A percentile compares a stretch with the other conserved stretches of the same genome.
Evolutionary conservation across 2,329 filamentous ascomycete species (phyloP).

Genomic region (Colletotrichum abscissum): DNA sequence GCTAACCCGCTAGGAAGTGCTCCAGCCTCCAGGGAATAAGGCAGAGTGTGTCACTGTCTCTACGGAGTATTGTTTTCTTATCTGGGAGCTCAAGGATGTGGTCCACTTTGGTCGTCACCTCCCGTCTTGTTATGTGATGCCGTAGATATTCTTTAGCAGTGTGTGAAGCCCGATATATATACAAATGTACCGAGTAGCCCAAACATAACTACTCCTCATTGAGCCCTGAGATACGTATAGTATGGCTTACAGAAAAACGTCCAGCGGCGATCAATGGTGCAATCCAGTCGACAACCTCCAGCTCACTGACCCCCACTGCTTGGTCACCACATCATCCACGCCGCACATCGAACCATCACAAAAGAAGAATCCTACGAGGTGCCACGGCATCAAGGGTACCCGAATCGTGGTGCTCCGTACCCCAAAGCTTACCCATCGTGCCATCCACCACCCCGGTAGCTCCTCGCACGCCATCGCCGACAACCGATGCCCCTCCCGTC

Average conservation of each 20-base stretch:
- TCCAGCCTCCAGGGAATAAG: neutral
- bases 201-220: neutral
- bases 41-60: no score
- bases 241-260: neutral
- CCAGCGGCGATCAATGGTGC: constrained; percentile 7
- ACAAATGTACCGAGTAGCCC: neutral
- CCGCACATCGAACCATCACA: neutral
- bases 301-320: neutral
- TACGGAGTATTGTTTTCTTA: neutral
- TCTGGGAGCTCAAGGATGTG: neutral
- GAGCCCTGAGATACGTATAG: neutral
- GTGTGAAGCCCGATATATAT: neutral
- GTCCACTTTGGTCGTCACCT: neutral
- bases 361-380: constrained; percentile 3
- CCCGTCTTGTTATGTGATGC: neutral
- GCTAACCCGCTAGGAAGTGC: neutral
- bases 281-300: neutral
- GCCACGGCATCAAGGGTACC: neutral
- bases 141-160: neutral
- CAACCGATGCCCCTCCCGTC: constrained; percentile 20
- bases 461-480: constrained; percentile 34
- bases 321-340: neutral
- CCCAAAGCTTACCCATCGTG: neutral
- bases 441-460: constrained; percentile 9
- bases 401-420: no score